These are phyloP conservation scores for Microdochium bolleyi DNA, from an alignment of 2,329 filamentous ascomycete genomes.

Conservation along the genomic window DNA sequence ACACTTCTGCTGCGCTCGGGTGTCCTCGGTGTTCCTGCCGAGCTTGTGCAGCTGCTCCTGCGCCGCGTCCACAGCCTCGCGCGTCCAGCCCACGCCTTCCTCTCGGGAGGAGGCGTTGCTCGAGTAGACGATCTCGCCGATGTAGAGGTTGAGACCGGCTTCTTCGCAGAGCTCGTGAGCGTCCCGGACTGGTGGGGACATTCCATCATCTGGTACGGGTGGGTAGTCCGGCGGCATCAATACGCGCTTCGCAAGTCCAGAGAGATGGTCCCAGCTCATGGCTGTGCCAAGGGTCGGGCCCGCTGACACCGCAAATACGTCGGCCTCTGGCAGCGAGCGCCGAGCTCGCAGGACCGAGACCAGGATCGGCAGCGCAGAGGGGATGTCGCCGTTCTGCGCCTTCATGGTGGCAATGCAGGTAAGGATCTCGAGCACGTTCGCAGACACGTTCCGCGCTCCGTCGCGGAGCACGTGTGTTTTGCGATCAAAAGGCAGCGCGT, in stretches of 20 bases:
- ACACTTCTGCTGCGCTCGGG: slow-evolving; percentile 51
- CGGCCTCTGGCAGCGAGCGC: slow-evolving; percentile 40
- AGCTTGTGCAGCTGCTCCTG: slow-evolving; percentile 56
- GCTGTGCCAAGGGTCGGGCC: slow-evolving; percentile 1
- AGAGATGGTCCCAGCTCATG: slow-evolving; percentile 14
- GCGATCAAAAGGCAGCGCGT: slow-evolving; percentile 44
- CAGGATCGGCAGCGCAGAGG: slow-evolving; percentile 72
- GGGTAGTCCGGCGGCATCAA: slow-evolving; percentile 58
- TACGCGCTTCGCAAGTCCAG: slow-evolving; percentile 16
- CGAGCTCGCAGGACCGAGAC: slow-evolving; percentile 77
- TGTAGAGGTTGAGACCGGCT: slow-evolving; percentile 78
- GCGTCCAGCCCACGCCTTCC: slow-evolving; percentile 80
- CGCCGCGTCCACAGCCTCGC: slow-evolving; percentile 75
- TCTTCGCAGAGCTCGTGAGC: slow-evolving; percentile 69
- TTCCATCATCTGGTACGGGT: slow-evolving; percentile 60
- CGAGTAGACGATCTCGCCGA: slow-evolving; percentile 87
- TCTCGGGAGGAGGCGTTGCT: slow-evolving; percentile 38
- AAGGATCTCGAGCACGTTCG: slow-evolving; percentile 67
- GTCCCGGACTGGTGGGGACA: slow-evolving; percentile 56
- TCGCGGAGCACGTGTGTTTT: slow-evolving; percentile 58
- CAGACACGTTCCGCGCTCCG: slow-evolving; percentile 49
- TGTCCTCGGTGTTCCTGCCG: slow-evolving; percentile 16
- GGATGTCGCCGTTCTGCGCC: slow-evolving; percentile 59
- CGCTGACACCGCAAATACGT: slow-evolving; percentile 1
- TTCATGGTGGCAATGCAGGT: slow-evolving; percentile 75